Conservation (phyloP, 345 rosid genomes). For the Salix dunnii region DNA sequence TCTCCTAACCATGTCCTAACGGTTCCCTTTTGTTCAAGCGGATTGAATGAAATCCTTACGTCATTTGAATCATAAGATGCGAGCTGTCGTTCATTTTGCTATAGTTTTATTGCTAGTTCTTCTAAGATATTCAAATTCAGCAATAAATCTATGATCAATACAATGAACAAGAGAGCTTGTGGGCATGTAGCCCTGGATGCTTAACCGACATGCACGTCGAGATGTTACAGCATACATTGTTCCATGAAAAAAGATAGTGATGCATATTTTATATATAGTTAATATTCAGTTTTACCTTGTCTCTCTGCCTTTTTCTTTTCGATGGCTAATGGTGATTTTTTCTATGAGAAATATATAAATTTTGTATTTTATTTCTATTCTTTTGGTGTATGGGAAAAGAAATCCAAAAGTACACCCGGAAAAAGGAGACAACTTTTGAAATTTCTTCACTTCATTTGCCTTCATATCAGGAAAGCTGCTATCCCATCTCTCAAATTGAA, state of each 20-base stretch:
- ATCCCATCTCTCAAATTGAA: constrained; percentile 11
- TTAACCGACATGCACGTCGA: not conserved
- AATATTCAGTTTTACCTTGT: too few relatives aligned
- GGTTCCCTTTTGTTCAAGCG: too few relatives aligned
- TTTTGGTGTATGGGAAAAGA: not conserved
- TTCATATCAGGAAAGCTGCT: not conserved
- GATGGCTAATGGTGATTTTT: not conserved
- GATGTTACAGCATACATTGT: not conserved
- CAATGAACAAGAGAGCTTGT: not conserved
- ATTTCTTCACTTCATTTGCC: not conserved
- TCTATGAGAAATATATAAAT: not conserved
- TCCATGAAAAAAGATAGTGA: not conserved
- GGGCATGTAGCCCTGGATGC: not conserved
- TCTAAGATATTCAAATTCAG: not conserved
- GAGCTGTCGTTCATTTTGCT: too few relatives aligned
- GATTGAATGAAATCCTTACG: not conserved
- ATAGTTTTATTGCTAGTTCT: not conserved
- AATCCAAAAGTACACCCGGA: not conserved
- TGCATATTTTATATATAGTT: not conserved
- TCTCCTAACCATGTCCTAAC: not conserved
- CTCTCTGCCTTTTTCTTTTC: not conserved
- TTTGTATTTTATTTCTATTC: not conserved
- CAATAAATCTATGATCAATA: too few relatives aligned
- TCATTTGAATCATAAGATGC: not conserved
- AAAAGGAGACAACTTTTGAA: not conserved